These are phyloP conservation scores for Epichloe gansuensis DNA, from an alignment of 2,329 filamentous ascomycete genomes.

Conservation along the genomic window DNA sequence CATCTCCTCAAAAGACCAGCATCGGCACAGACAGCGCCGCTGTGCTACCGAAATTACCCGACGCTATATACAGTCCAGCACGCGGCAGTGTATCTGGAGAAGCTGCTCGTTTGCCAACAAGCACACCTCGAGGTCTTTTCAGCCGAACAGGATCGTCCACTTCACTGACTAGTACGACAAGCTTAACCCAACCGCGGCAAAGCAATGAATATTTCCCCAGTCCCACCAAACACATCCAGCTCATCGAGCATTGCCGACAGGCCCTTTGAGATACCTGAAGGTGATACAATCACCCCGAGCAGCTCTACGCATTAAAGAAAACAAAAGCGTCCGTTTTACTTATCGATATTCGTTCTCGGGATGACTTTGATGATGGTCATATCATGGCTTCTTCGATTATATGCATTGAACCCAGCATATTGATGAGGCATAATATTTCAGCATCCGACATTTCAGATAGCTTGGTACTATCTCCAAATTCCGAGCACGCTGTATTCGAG, in stretches of 20 bases:
- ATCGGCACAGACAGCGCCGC: conserved; percentile 39
- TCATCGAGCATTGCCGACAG: conserved; percentile 24
- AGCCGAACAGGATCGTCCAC: conserved; percentile 44
- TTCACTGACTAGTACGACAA: conserved; percentile 22
- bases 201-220: conserved; percentile 21
- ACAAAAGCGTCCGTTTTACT: conserved; percentile 53
- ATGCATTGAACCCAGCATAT: conserved; percentile 73
- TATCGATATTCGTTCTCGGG: conserved; percentile 73
- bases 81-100: conserved; percentile 57
- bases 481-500: conserved; percentile 66
- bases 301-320: conserved; percentile 59
- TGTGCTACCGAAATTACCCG: conserved; percentile 56
- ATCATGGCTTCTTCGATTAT: conserved; percentile 75
- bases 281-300: conserved; percentile 51
- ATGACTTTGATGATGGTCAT: conserved; percentile 78
- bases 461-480: conserved; percentile 56
- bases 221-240: conserved; percentile 16
- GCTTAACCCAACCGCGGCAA: conserved; percentile 16
- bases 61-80: conserved; percentile 68
- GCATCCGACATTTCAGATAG: conserved; percentile 52
- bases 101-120: conserved; percentile 51
- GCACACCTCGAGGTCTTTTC: conserved; percentile 51
- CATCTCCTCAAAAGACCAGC: conserved; percentile 26
- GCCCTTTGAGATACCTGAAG: conserved; percentile 36
- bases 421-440: conserved; percentile 55